Percentiles rank a stretch among this genome's conserved stretches.
Conservation (phyloP, 1,284 basidiomycete species). For the Pyrrhoderma noxium region DNA sequence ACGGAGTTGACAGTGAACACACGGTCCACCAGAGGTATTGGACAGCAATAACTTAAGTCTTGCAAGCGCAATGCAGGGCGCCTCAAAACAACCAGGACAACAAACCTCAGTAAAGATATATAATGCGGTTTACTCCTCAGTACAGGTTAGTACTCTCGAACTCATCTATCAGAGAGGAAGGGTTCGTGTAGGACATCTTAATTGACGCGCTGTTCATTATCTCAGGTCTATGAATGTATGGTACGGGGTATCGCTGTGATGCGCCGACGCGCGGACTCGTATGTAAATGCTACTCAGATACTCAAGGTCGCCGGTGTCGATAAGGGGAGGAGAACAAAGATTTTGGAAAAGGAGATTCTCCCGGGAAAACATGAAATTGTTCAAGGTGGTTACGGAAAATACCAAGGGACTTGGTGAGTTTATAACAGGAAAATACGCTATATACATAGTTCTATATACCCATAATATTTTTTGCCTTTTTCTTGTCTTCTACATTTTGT, state of each 20-base stretch:
- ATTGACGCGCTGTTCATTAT: not conserved
- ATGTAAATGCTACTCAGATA: conserved; percentile 97
- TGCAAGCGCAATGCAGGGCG: conserved; percentile 34
- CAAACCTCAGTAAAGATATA: conserved; percentile 73
- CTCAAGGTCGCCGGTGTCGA: conserved; percentile 98
- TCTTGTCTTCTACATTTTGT: too few relatives aligned
- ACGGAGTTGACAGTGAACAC: too few relatives aligned
- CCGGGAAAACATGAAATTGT: conserved; percentile 98
- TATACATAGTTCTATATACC: not conserved
- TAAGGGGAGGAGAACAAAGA: conserved; percentile 95
- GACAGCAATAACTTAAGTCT: too few relatives aligned
- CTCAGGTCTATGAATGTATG: conserved; percentile 90
- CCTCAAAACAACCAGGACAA: conserved; percentile 23
- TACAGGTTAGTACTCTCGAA: conserved; percentile 48
- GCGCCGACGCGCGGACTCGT: conserved; percentile 91
- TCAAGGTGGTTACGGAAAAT: conserved; percentile 98
- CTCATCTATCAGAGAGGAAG: conserved; percentile 4
- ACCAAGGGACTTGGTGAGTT: conserved; percentile 94
- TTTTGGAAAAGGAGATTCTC: conserved; percentile 95
- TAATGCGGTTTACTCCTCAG: conserved; percentile 83
- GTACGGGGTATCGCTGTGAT: conserved; percentile 98
- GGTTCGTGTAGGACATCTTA: not conserved
- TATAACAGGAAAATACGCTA: not conserved
- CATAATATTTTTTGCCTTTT: not conserved
- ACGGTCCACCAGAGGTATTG: too few relatives aligned